Evolutionary conservation across 192 early-diverging fungal genomes (phyloP).

Genomic region (Mortierella antarctica): DNA sequence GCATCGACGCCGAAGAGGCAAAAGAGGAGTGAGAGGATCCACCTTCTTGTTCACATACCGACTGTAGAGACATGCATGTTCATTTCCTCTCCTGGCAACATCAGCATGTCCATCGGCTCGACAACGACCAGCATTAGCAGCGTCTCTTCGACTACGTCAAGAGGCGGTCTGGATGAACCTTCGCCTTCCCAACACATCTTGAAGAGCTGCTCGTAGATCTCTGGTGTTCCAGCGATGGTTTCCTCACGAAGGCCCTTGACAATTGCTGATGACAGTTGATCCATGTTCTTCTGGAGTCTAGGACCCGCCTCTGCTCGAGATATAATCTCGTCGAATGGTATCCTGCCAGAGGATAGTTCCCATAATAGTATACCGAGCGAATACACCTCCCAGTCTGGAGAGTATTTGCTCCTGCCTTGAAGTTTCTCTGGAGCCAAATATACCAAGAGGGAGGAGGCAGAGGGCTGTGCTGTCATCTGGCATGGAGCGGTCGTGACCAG

Average conservation of each 20-base stretch:
- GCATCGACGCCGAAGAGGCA: neutral
- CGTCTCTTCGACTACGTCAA: slow-evolving; percentile 50
- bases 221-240: slow-evolving; percentile 44
- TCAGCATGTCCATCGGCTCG: slow-evolving; percentile 54
- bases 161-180: slow-evolving; percentile 28
- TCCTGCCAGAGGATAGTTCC: slow-evolving; percentile 45
- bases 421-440: slow-evolving; percentile 46
- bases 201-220: slow-evolving; percentile 51
- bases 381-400: slow-evolving; percentile 46
- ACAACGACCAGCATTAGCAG: slow-evolving; percentile 51
- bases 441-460: slow-evolving; percentile 15
- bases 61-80: slow-evolving; percentile 42
- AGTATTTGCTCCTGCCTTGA: slow-evolving; percentile 5
- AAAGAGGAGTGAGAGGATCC: neutral
- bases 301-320: slow-evolving; percentile 45
- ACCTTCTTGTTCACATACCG: slow-evolving; percentile 14
- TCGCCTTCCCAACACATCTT: slow-evolving; percentile 51
- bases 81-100: slow-evolving; percentile 43
- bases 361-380: slow-evolving; percentile 42
- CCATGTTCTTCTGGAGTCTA: slow-evolving; percentile 39
- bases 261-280: slow-evolving; percentile 30
- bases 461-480: slow-evolving; percentile 45
- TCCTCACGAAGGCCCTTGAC: slow-evolving; percentile 49
- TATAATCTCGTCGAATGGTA: slow-evolving; percentile 52
- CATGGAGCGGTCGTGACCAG: slow-evolving; percentile 41